A percentile compares a stretch with the other conserved stretches of the same genome.
phyloP scores from a whole-genome alignment of 768 basidiomycete species.

The Agrocybe chaxingu region DNA sequence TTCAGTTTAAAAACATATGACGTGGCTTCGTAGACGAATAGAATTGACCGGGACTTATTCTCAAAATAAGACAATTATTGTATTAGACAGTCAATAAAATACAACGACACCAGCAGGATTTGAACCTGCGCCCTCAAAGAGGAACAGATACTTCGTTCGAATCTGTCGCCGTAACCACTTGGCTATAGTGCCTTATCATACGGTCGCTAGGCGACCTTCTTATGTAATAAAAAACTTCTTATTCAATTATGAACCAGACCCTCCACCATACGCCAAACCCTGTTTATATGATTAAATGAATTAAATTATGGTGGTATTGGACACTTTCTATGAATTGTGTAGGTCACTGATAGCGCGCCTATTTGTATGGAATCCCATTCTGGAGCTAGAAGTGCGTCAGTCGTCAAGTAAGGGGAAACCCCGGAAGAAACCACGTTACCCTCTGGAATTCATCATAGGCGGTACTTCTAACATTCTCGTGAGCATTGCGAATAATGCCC shows the following conservation, averaged over 20 bases:
- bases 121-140: constrained; percentile 34
- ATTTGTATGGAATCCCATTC: constrained; percentile 24
- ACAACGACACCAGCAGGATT: constrained; percentile 29
- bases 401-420: background rate
- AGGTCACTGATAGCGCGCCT: background rate
- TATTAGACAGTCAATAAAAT: background rate
- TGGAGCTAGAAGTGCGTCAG: constrained; percentile 26
- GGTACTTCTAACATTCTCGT: constrained; percentile 91
- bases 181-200: constrained; percentile 46
- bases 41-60: background rate
- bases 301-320: no score
- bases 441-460: constrained; percentile 96
- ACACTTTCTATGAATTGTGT: no score
- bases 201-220: no score
- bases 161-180: constrained; percentile 79
- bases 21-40: background rate
- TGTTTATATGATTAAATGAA: no score
- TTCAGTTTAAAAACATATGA: constrained; percentile 21
- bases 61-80: background rate
- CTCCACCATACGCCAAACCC: no score
- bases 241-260: no score
- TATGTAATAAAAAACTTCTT: no score
- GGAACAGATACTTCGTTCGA: constrained; percentile 38
- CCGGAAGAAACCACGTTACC: constrained; percentile 30
- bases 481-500: constrained; percentile 83